A percentile compares a stretch with the other conserved stretches of the same genome.
phyloP scores from a whole-genome alignment of 306 rosid species.

The Nissolia schottii region DNA sequence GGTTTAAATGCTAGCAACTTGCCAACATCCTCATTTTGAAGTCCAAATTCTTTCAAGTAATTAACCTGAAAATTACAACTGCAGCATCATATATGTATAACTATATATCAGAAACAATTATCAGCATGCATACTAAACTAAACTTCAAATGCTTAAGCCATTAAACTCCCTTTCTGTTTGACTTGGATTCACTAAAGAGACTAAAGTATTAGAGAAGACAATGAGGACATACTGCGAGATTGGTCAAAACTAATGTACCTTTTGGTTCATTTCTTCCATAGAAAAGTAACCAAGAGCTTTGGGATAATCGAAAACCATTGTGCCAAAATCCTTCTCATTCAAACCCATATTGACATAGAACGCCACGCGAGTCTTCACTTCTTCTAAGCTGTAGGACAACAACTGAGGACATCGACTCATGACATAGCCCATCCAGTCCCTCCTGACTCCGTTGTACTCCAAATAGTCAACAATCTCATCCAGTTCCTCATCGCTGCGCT shows the following conservation, averaged over 20 bases:
- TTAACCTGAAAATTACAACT: conserved; percentile 50
- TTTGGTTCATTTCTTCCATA: conserved; percentile 70
- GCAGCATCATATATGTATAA: conserved; percentile 20
- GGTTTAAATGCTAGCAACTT: conserved; percentile 82
- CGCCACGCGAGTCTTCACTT: conserved; percentile 55
- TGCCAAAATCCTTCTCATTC: conserved; percentile 80
- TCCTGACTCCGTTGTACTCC: conserved; percentile 71
- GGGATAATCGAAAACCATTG: conserved; percentile 95
- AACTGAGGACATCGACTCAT: conserved; percentile 77
- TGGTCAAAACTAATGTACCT: conserved; percentile 45
- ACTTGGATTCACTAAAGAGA: background rate
- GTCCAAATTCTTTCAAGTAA: conserved; percentile 89
- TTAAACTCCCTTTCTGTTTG: background rate
- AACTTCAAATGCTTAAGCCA: background rate
- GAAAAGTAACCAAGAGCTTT: conserved; percentile 62
- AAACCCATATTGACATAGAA: conserved; percentile 73
- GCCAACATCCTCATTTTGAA: conserved; percentile 64
- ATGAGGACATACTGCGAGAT: background rate
- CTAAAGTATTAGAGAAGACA: background rate
- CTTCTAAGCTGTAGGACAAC: conserved; percentile 71
- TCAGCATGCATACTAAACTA: conserved; percentile 6
- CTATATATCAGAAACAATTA: conserved; percentile 7
- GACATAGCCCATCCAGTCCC: conserved; percentile 83
- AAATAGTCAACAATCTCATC: conserved; percentile 71
- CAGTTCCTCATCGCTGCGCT: conserved; percentile 48